These are phyloP conservation scores for Penicillium goetzii DNA, from an alignment of 495 filamentous ascomycete species.

Conservation along the genomic window DNA sequence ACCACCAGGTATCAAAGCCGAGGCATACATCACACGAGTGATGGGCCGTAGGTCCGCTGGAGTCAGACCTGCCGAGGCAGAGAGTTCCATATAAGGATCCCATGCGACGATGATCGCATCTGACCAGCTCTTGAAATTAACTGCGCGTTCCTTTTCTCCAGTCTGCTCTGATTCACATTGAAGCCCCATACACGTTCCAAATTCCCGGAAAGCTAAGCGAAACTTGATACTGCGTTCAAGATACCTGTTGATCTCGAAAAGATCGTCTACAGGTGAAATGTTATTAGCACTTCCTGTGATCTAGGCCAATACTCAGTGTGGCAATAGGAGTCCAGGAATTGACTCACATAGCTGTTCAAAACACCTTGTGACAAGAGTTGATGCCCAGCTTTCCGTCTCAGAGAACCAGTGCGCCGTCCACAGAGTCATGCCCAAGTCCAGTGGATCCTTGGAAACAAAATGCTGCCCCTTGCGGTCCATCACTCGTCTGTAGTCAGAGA, in stretches of 20 bases:
- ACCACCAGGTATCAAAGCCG: constrained; percentile 66
- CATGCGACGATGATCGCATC: constrained; percentile 56
- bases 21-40: constrained; percentile 67
- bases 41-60: constrained; percentile 60
- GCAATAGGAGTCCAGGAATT: not conserved
- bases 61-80: constrained; percentile 33
- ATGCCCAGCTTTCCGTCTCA: constrained; percentile 57
- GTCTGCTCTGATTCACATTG: constrained; percentile 49
- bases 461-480: constrained; percentile 53
- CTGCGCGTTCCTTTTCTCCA: constrained; percentile 45
- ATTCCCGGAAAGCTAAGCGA: constrained; percentile 67
- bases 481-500: constrained; percentile 61
- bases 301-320: not conserved
- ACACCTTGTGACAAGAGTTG: constrained; percentile 45
- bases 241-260: constrained; percentile 47
- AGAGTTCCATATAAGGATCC: constrained; percentile 51
- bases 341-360: constrained; percentile 50
- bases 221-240: constrained; percentile 44
- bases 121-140: constrained; percentile 44
- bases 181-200: constrained; percentile 62
- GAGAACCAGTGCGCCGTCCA: constrained; percentile 65
- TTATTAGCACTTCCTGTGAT: constrained; percentile 2
- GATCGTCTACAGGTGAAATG: constrained; percentile 34
- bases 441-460: constrained; percentile 55
- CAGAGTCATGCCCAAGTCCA: constrained; percentile 69